phyloP scores from a whole-genome alignment of 768 basidiomycete species.

The Baorangia bicolor region DNA sequence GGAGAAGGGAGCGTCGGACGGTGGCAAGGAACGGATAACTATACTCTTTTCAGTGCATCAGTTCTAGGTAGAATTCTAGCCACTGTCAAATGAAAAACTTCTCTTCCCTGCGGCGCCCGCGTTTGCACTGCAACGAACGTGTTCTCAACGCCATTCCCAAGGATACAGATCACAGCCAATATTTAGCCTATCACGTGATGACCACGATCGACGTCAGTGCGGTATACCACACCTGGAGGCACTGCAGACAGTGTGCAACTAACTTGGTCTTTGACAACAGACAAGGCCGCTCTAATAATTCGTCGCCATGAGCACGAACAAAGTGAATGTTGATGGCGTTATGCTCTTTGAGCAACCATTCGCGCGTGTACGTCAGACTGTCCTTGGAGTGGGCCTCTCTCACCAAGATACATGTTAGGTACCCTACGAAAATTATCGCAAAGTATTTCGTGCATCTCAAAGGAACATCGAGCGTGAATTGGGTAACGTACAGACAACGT shows the following conservation, averaged over 20 bases:
- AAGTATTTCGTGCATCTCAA: constrained; percentile 81
- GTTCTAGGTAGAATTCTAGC: constrained; percentile 8
- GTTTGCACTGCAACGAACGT: constrained; percentile 15
- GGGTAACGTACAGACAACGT: constrained; percentile 51
- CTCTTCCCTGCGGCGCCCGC: constrained; percentile 9
- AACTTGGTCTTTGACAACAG: constrained; percentile 4
- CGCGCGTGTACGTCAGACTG: constrained; percentile 50
- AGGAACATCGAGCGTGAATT: constrained; percentile 81
- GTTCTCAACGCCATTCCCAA: constrained; percentile 5
- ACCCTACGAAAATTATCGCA: constrained; percentile 87
- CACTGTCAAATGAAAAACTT: constrained; percentile 7
- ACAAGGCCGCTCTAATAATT: constrained; percentile 4
- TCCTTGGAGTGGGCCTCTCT: constrained; percentile 1
- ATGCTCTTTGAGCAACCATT: constrained; percentile 87
- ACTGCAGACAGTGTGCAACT: background rate
- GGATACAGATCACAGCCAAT: background rate
- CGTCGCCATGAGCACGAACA: constrained; percentile 37
- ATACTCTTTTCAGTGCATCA: background rate
- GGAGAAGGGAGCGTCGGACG: constrained; percentile 39
- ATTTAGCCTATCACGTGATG: constrained; percentile 26
- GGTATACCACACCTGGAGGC: background rate
- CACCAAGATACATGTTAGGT: constrained; percentile 50
- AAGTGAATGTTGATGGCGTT: constrained; percentile 68
- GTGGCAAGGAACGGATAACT: constrained; percentile 15
- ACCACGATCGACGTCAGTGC: constrained; percentile 17